These are phyloP conservation scores for Colletotrichum zoysiae DNA, from an alignment of 2,329 filamentous ascomycete species.

Conservation along the genomic window DNA sequence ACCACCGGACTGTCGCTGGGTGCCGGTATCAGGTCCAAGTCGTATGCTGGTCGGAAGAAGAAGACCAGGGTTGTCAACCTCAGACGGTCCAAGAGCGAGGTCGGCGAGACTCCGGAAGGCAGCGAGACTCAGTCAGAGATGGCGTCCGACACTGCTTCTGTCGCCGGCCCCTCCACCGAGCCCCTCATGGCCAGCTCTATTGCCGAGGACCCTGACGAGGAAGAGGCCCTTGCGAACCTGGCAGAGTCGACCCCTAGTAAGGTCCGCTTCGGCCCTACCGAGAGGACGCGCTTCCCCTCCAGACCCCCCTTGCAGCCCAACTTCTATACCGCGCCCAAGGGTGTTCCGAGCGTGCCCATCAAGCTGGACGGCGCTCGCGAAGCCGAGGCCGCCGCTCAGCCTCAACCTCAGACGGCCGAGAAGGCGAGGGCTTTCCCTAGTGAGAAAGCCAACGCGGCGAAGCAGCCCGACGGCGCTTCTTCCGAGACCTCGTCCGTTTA, in stretches of 20 bases:
- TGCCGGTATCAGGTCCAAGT: conserved; percentile 68
- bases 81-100: conserved; percentile 70
- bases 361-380: conserved; percentile 22
- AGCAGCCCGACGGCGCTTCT: conserved; percentile 46
- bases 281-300: conserved; percentile 46
- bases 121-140: conserved; percentile 60
- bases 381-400: conserved; percentile 41
- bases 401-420: conserved; percentile 40
- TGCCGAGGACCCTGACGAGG: conserved; percentile 70
- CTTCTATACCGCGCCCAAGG: conserved; percentile 47
- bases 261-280: conserved; percentile 56
- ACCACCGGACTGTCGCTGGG: conserved; percentile 74
- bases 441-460: conserved; percentile 51
- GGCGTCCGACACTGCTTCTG: conserved; percentile 66
- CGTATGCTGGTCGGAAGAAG: conserved; percentile 77
- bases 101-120: conserved; percentile 65
- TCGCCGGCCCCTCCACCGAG: conserved; percentile 72
- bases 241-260: conserved; percentile 49
- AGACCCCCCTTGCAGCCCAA: conserved; percentile 52
- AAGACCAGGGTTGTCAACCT: conserved; percentile 88
- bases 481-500: conserved; percentile 69
- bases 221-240: conserved; percentile 47
- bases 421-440: conserved; percentile 45
- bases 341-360: conserved; percentile 37
- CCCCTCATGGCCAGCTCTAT: conserved; percentile 68